A percentile compares a stretch with the other conserved stretches of the same genome.
Conservation (phyloP, 495 filamentous ascomycete species). For the Mytilinidion resinicola region DNA sequence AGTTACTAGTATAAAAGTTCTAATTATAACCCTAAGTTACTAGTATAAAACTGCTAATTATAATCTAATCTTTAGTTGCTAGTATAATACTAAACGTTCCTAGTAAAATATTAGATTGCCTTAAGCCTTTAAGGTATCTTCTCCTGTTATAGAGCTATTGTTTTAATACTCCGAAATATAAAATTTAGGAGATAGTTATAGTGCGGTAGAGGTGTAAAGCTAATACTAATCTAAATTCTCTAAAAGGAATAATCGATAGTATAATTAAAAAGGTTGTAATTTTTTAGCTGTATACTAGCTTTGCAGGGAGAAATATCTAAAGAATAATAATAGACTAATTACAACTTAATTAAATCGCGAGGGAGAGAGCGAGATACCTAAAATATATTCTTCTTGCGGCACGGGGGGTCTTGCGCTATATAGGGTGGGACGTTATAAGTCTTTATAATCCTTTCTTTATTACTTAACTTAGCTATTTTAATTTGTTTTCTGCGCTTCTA, state of each 20-base stretch:
- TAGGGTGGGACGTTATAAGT: constrained; percentile 1
- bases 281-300: no score
- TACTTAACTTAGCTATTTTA: no score
- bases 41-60: constrained; percentile 1
- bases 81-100: background rate
- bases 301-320: background rate
- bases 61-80: background rate
- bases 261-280: no score
- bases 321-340: background rate
- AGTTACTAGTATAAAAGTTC: no score
- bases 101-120: background rate
- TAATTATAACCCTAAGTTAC: background rate
- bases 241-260: no score
- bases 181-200: no score
- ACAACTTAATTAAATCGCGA: background rate
- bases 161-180: no score
- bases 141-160: background rate
- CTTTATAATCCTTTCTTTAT: no score
- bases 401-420: background rate
- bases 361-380: constrained; percentile 1
- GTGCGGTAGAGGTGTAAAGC: no score
- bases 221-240: no score
- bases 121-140: background rate
- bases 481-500: no score
- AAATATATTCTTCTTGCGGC: no score